Evolutionary conservation across 345 rosid species (phyloP), one percentile per base, ranked within the genome.

Genomic region (Lumnitzera racemosa): DNA sequence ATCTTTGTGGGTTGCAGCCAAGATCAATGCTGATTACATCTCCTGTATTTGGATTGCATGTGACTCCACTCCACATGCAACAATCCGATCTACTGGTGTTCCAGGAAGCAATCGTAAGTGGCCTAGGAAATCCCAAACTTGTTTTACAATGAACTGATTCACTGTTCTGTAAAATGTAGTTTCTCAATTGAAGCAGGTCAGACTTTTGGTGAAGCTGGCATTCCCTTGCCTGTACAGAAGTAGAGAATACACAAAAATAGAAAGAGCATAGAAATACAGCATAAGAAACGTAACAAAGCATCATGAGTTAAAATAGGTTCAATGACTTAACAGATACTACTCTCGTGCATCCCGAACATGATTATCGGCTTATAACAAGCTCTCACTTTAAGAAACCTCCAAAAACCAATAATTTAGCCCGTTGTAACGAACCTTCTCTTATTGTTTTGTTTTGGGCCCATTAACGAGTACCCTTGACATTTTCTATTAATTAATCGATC

Each of bases 21-120:
- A 67, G 62, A 15, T 54, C n/a, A 58, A 67, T 56, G 52, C 24
- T 20, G 14, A 63, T 58, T 0, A 72, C 76, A 0, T 43, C 11
- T 2, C 72, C 65, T 0, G 76, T 57, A 46, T 36, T 55, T 2
- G 3, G 16, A 53, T 67, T 51, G 68, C 72, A 72, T 15, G 11
- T 53, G 62, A 72, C n/a, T 4, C 76, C 76, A 12, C 12, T 46
- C 58, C 58, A 55, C 12, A 20, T 25, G 46, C 58, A 55, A 29
- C 46, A 55, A 55, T 55, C 58, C 12, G 43, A 36, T 36, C 8
- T 2, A 13, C 16, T 46, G 0, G 17, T 15, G 12, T 55, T 55
- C 58, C 58, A 29, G 58, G 58, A 55, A 55, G 41, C 12, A 16
- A 55, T 55, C 11, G 3, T 55, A 36, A 36, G 9, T 55, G 58